Evolutionary conservation across 495 filamentous ascomycete species (phyloP).

Genomic region (Aspergillus campestris): DNA sequence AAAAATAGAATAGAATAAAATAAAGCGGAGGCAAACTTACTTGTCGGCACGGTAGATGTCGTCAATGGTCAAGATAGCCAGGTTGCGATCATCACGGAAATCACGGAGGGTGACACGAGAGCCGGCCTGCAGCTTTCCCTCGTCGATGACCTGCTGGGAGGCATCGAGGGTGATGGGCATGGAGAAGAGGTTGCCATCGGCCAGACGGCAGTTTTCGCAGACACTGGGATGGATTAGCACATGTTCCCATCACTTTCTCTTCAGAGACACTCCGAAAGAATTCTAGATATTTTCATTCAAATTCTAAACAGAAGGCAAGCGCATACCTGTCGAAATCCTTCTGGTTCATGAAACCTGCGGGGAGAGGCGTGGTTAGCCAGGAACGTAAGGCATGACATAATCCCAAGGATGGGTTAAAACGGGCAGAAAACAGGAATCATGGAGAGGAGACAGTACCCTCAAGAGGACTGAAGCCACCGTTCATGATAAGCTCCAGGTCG

Average conservation of each 20-base stretch:
- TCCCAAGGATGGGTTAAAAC: background rate
- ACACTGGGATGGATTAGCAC: conserved; percentile 48
- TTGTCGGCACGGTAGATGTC: conserved; percentile 97
- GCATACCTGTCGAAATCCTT: conserved; percentile 87
- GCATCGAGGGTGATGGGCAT: conserved; percentile 96
- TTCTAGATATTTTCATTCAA: conserved; percentile 3
- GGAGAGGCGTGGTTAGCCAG: conserved; percentile 22
- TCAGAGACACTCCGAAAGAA: background rate
- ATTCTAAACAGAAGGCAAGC: conserved; percentile 3
- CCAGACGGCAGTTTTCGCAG: conserved; percentile 74
- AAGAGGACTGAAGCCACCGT: conserved; percentile 91
- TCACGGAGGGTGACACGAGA: conserved; percentile 81
- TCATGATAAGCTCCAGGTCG: conserved; percentile 93
- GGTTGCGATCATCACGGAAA: conserved; percentile 89
- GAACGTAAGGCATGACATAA: conserved; percentile 8
- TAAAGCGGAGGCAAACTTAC: conserved; percentile 42
- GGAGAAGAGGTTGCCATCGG: conserved; percentile 85
- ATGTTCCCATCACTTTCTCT: background rate
- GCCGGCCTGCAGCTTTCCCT: conserved; percentile 65
- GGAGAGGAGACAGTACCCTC: conserved; percentile 61
- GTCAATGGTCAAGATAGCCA: conserved; percentile 92
- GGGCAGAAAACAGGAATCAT: background rate
- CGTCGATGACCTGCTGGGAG: conserved; percentile 60
- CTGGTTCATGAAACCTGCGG: conserved; percentile 88
- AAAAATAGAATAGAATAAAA: conserved; percentile 4